Base-by-base conservation (phyloP, 306 rosid genomes). In the Glycine latifolia region DNA sequence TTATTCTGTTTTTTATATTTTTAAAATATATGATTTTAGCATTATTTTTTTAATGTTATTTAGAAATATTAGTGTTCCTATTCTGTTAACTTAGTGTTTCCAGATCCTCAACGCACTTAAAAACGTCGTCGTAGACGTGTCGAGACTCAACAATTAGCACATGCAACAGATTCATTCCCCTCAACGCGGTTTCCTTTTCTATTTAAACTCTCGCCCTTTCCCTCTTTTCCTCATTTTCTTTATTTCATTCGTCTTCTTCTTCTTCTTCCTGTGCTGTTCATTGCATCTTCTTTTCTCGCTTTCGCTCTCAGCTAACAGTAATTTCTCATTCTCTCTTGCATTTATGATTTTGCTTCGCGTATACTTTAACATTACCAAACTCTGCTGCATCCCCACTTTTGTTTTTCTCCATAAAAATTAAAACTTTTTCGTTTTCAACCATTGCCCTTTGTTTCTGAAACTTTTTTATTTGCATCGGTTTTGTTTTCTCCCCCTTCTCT, bases 301-400 rank as follows among this genome's bases (percentile, higher is more conserved):
- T 26, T 59, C 20, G 50, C 65, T 50, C 58, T 53, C 0, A 14
- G 4, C 2, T 62, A 6, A 11, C 65, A 44, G 81, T 76, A 52
- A 71, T 65, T 73, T 81, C 53, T 81, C 55, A 16, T 52, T 80
- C 82, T 56, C 41, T 70, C 71, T 35, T 8, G 15, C 16, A 6
- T 15, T 63, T 44, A 39, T 79, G 7, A 53, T 44, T 83, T 71
- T 63, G 44, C 33, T 41, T 61, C 2, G 2, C 10, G 5, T 70
- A 39, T 63, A 13, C 3, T 62, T 5, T 26, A 49, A 43, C 79
- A 12, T 47, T 46, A 8, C 1, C 55, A 37, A 35, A 52, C 61
- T 35, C 44, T 39, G 44, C 44, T 5, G 1, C 5, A 6, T 6
- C 5, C 43, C 31, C 31, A 37, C 79, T 17, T 46, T 15, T 10